Conservation (phyloP, 441 rosid genomes). For the Melastoma candidum region DNA sequence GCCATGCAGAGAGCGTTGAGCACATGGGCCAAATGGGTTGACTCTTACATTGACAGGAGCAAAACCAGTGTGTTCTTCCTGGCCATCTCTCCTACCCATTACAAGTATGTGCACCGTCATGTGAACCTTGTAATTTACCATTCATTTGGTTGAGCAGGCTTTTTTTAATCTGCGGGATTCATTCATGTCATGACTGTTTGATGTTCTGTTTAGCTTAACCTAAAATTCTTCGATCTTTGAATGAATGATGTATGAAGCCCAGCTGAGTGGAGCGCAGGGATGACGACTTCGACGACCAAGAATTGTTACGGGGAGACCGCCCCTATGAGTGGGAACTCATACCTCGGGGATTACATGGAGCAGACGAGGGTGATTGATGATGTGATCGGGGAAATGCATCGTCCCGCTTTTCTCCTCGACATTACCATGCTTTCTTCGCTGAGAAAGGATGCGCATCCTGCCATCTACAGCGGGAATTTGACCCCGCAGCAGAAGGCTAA, state of each 20-base stretch:
- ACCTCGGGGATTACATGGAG: conserved; percentile 47
- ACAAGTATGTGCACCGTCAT: conserved; percentile 34
- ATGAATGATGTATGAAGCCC: conserved; percentile 37
- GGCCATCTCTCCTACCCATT: conserved; percentile 82
- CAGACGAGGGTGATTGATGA: conserved; percentile 63
- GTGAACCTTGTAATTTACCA: too few relatives aligned
- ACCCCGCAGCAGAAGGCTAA: conserved; percentile 50
- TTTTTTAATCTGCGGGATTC: neutral
- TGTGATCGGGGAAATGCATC: conserved; percentile 44
- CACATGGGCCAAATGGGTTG: conserved; percentile 86
- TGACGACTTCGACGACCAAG: conserved; percentile 22
- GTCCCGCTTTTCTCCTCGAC: conserved; percentile 55
- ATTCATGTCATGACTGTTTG: conserved; percentile 3
- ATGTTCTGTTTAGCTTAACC: neutral
- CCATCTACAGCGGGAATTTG: conserved; percentile 74
- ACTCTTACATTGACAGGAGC: conserved; percentile 38
- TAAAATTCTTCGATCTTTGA: neutral
- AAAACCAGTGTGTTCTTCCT: conserved; percentile 59
- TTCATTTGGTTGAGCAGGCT: too few relatives aligned
- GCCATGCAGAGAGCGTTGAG: conserved; percentile 72
- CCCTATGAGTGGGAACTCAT: conserved; percentile 40
- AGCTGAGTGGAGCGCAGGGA: conserved; percentile 52
- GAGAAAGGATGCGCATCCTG: conserved; percentile 82
- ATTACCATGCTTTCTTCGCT: conserved; percentile 78
- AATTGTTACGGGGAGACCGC: conserved; percentile 72